Evolutionary conservation across 768 basidiomycete species (phyloP), one percentile per base, ranked within the genome.

Genomic region (Trametes gibbosa): DNA sequence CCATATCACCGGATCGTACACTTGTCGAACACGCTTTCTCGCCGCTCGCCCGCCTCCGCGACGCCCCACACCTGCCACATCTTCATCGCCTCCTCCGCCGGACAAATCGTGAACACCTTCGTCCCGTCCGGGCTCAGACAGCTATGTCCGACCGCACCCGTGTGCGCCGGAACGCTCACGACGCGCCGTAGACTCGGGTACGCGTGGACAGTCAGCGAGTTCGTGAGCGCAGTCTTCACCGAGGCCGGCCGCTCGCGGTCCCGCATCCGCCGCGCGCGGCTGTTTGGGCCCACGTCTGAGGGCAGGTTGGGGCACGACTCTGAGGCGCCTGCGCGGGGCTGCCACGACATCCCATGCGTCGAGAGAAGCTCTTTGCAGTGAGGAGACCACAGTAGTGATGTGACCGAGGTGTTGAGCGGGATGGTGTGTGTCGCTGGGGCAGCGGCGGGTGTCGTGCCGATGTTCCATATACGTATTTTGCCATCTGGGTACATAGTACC

Each of bases 401-500:
- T 85, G 52, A 86, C 78, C 68, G 81, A 83, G 14, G 83, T 80
- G 51, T 74, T 70, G 19, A 75, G 68, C 37, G 66, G 50, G 53
- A 81, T 69, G 34, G 81, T 80, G 53, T 77, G 75, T 17, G 80
- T 69, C 3, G 85, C 82, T 40, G 79, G 76, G 39, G 82, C 76
- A 12, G 75, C 75, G 7, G 78, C 74, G 12, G 77, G 72, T 3
- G 83, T 81, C 25, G 75, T 59, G 37, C 77, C 78, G 25, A 75
- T 74, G 65, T 74, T 79, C 76, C 83, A 85, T 40, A 85, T 75
- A 58, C 79, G 81, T 64, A 84, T 77, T 27, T 72, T 76, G 48
- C 84, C 82, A 63, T 89, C 87, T 14, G 80, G 80, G 42, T 84
- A 84, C 14, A 81, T 81, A 13, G 87, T 84, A 16, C 87, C 87